These are phyloP conservation scores for Trichoderma oligosporum DNA, from an alignment of 2,329 filamentous ascomycete genomes.

Conservation along the genomic window DNA sequence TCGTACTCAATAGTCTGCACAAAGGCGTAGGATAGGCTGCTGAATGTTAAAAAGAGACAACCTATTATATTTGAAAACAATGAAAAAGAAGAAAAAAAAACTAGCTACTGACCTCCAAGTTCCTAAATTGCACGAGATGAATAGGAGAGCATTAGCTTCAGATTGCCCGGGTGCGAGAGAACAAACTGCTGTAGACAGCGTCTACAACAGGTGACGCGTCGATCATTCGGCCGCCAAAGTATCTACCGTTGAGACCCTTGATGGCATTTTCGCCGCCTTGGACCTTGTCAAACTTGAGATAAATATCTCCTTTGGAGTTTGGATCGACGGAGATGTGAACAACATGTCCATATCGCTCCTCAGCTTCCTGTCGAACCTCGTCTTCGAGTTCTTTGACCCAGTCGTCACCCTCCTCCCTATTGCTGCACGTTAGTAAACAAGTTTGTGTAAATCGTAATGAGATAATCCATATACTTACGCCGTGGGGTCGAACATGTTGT, in stretches of 20 bases:
- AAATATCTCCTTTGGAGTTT: slow-evolving; percentile 93
- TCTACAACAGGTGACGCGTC: slow-evolving; percentile 95
- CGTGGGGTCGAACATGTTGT: slow-evolving; percentile 90
- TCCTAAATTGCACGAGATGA: slow-evolving; percentile 46
- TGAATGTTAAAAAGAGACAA: not conserved
- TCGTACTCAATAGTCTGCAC: slow-evolving; percentile 10
- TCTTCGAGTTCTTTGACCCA: slow-evolving; percentile 95
- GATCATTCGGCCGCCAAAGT: slow-evolving; percentile 90
- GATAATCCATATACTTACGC: slow-evolving; percentile 61
- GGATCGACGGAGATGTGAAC: slow-evolving; percentile 95
- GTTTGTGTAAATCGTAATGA: not conserved
- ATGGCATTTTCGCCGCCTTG: slow-evolving; percentile 95
- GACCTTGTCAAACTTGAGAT: slow-evolving; percentile 96
- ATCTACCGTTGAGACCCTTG: slow-evolving; percentile 94
- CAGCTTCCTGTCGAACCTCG: slow-evolving; percentile 88
- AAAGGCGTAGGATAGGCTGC: slow-evolving; percentile 2
- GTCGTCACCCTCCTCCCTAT: slow-evolving; percentile 75
- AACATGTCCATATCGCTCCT: slow-evolving; percentile 93
- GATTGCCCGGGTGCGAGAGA: slow-evolving; percentile 79
- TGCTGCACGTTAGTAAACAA: slow-evolving; percentile 33
- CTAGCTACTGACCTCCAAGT: slow-evolving; percentile 36
- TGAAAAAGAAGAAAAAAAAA: not conserved
- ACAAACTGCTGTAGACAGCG: slow-evolving; percentile 96
- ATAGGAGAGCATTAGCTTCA: slow-evolving; percentile 58
- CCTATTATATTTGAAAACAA: not conserved